Evolutionary conservation across 2,329 filamentous ascomycete species (phyloP).

Genomic region (Podosphaera xanthii): DNA sequence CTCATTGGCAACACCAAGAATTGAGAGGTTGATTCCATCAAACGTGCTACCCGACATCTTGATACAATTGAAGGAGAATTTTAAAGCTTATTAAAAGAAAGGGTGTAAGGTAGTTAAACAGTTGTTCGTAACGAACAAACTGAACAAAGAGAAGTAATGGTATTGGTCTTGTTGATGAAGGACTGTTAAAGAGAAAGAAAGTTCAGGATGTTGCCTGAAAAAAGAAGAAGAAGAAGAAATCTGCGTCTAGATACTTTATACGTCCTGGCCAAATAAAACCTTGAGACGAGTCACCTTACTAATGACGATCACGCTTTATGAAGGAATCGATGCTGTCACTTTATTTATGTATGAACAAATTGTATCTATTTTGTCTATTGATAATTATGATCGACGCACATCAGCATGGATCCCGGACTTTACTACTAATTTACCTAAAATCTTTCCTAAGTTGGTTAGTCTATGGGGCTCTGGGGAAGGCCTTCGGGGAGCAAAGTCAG

Average conservation of each 20-base stretch:
- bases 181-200: background rate
- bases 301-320: background rate
- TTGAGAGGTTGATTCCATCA: constrained; percentile 23
- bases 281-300: background rate
- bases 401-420: background rate
- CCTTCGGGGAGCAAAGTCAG: background rate
- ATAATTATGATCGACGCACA: background rate
- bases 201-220: background rate
- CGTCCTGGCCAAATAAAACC: background rate
- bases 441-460: background rate
- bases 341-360: background rate
- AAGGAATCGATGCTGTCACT: background rate
- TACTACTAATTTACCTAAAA: too few species aligned
- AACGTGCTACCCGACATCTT: background rate
- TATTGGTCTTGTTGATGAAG: background rate
- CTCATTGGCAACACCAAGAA: constrained; percentile 33
- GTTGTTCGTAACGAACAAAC: background rate
- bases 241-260: background rate
- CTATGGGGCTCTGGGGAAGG: background rate
- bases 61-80: background rate
- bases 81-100: background rate
- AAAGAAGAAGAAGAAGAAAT: background rate
- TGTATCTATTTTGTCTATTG: background rate
- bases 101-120: background rate
- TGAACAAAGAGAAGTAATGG: background rate